Conservation (phyloP, 208 protist species). For the Wallacemonas sp. region DNA sequence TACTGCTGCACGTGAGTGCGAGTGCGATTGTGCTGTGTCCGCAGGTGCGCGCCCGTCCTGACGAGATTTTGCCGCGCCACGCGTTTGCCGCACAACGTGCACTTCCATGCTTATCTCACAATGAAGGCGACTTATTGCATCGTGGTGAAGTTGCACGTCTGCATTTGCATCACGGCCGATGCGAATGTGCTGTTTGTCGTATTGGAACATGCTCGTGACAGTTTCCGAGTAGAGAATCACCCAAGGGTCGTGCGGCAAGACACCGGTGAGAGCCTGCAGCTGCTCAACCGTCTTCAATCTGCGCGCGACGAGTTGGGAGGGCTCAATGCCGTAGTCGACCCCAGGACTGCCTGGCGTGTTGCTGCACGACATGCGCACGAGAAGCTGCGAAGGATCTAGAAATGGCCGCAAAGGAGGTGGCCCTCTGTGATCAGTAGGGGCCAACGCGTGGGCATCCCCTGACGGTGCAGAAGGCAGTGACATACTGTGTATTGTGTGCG, state of each 20-base stretch:
- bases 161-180: conserved; percentile 43
- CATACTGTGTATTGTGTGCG: no score
- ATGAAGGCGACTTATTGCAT: conserved; percentile 50
- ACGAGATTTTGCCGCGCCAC: background rate
- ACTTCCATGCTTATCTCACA: conserved; percentile 54
- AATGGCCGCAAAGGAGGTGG: conserved; percentile 9
- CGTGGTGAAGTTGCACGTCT: conserved; percentile 40
- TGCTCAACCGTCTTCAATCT: background rate
- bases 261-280: conserved; percentile 3
- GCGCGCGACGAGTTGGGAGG: background rate
- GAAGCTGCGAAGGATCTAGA: background rate
- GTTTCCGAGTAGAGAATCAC: conserved; percentile 10
- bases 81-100: conserved; percentile 20
- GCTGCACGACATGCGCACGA: no score
- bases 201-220: conserved; percentile 30
- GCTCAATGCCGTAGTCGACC: background rate
- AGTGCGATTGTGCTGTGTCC: no score
- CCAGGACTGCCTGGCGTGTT: background rate
- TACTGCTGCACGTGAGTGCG: no score
- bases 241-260: background rate
- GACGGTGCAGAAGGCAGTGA: no score
- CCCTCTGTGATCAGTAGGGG: background rate
- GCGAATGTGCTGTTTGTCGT: conserved; percentile 31
- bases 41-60: no score
- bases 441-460: no score